These are phyloP conservation scores for Erigeron canadensis DNA, from an alignment of 129 eudicot species.

Conservation along the genomic window DNA sequence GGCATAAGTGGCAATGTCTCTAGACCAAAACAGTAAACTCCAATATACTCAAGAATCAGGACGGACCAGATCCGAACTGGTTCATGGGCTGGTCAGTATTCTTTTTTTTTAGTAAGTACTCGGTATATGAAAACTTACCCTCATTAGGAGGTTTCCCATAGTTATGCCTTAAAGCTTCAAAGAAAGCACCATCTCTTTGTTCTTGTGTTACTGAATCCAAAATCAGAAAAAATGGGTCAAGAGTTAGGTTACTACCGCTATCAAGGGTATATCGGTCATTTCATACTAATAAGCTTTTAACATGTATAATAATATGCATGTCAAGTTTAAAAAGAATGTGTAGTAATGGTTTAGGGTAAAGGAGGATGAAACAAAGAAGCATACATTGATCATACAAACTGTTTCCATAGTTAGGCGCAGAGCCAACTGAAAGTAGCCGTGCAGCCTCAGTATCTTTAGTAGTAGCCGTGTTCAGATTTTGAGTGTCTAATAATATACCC, in stretches of 20 bases:
- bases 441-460: slow-evolving; percentile 85
- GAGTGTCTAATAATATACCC: slow-evolving; percentile 73
- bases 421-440: slow-evolving; percentile 72
- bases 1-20: not conserved
- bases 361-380: slow-evolving; percentile 15
- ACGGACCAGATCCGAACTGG: not conserved
- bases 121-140: slow-evolving; percentile 41
- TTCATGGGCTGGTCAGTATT: not conserved
- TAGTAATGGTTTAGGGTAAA: not conserved
- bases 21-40: not conserved
- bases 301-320: not conserved
- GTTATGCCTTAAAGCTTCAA: slow-evolving; percentile 53
- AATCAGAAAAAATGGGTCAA: not conserved
- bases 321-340: not conserved
- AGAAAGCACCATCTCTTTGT: slow-evolving; percentile 55
- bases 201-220: slow-evolving; percentile 64
- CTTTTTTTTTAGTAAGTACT: not conserved
- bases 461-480: slow-evolving; percentile 54
- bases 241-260: not conserved
- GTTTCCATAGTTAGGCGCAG: slow-evolving; percentile 65
- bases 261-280: not conserved
- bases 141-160: slow-evolving; percentile 70
- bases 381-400: slow-evolving; percentile 67
- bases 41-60: not conserved
- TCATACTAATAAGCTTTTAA: not conserved